Evolutionary conservation across 2,329 filamentous ascomycete species (phyloP).

Genomic region (Claviceps cyperi): DNA sequence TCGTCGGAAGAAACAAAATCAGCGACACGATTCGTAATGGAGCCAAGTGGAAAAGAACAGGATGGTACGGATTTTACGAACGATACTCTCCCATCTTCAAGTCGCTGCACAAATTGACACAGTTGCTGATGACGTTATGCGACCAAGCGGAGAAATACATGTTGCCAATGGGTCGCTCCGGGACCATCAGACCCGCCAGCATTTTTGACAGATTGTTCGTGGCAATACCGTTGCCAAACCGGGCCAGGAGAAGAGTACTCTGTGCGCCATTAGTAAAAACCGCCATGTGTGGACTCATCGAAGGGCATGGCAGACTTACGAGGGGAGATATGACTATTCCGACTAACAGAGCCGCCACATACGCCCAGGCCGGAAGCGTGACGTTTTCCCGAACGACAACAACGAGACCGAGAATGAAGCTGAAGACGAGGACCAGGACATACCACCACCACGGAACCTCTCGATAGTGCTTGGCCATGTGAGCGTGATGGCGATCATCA

Average conservation of each 20-base stretch:
- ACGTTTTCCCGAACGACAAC: conserved; percentile 21
- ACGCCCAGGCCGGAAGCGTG: conserved; percentile 22
- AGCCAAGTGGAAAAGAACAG: neutral
- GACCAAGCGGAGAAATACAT: conserved; percentile 47
- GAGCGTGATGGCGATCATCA: conserved; percentile 35
- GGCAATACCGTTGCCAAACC: conserved; percentile 37
- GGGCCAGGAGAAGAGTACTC: conserved; percentile 36
- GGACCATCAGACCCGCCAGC: conserved; percentile 36
- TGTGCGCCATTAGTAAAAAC: conserved; percentile 9
- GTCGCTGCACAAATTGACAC: conserved; percentile 35
- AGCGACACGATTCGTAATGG: neutral
- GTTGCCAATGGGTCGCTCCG: conserved; percentile 36
- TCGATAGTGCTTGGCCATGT: conserved; percentile 39
- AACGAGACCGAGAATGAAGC: conserved; percentile 20
- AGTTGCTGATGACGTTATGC: conserved; percentile 38
- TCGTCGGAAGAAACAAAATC: too few species aligned
- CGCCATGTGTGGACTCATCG: too few species aligned
- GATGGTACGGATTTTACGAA: conserved; percentile 14
- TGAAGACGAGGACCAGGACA: conserved; percentile 14
- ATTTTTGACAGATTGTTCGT: conserved; percentile 37
- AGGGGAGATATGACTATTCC: conserved; percentile 6
- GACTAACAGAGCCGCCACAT: conserved; percentile 19
- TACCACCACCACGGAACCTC: conserved; percentile 28
- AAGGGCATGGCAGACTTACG: neutral
- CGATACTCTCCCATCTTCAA: conserved; percentile 46